Conservation (phyloP, 805 yeast genomes). For the Kodamaea laetipori region DNA sequence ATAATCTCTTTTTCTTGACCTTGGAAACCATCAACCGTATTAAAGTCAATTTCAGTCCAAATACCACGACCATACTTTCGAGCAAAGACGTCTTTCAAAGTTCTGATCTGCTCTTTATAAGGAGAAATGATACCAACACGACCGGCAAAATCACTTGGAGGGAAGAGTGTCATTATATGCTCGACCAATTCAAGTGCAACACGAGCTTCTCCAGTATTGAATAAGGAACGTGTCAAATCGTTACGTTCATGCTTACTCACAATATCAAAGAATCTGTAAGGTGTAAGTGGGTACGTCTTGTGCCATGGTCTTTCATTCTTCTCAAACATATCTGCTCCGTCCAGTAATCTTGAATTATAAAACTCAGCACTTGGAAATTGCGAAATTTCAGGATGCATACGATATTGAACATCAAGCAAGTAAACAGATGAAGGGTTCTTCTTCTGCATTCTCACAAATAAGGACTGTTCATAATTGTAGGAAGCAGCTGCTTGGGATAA, state of each 20-base stretch:
- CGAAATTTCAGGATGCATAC: conserved; percentile 94
- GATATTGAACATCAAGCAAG: conserved; percentile 86
- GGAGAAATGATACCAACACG: conserved; percentile 92
- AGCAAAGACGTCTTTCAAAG: conserved; percentile 58
- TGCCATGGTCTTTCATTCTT: conserved; percentile 80
- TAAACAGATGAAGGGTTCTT: conserved; percentile 61
- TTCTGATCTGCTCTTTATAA: conserved; percentile 80
- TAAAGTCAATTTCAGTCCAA: conserved; percentile 72
- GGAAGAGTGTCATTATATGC: conserved; percentile 50
- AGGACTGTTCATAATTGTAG: conserved; percentile 81
- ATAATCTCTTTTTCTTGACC: conserved; percentile 95
- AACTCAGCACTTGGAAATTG: conserved; percentile 83
- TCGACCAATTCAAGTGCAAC: conserved; percentile 68
- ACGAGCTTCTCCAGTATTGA: conserved; percentile 68
- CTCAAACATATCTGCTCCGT: conserved; percentile 73
- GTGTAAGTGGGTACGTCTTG: conserved; percentile 51
- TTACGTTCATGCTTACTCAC: conserved; percentile 64
- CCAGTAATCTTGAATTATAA: conserved; percentile 68
- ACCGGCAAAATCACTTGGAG: conserved; percentile 60
- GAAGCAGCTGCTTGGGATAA: conserved; percentile 84
- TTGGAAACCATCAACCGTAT: conserved; percentile 97
- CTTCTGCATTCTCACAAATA: conserved; percentile 90
- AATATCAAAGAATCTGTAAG: conserved; percentile 78
- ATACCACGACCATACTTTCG: conserved; percentile 64
- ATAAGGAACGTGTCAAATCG: conserved; percentile 65